Evolutionary conservation across 345 rosid species (phyloP), one percentile per base, ranked within the genome.

Genomic region (Raphanus sativus): DNA sequence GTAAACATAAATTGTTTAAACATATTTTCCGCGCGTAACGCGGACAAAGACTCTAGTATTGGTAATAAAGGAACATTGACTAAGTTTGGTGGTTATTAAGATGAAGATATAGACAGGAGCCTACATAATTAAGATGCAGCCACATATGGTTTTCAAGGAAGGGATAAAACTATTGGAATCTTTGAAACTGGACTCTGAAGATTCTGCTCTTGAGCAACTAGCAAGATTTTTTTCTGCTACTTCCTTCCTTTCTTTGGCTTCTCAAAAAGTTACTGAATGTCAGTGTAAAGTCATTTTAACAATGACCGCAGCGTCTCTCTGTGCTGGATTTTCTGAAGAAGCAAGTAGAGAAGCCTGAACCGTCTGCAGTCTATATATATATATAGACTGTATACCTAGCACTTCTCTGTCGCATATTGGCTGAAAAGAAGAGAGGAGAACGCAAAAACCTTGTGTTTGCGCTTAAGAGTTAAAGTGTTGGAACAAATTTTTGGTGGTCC

Each of bases 261-360:
- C 17, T 50, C 11, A 21, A 42, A 56, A 40, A 66, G 45, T 30
- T 6, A 5, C 40, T 11, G 6, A 42, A 16, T 33, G 4, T 54
- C 73, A 6, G 21, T 15, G 73, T n/a, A 67, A 45, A 25, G 3
- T 54, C 32, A 32, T 77, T 72, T 29, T 42, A 15, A 54, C 45
- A 11, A 17, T 76, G 80, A 15, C 25, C 0, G 11, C 96, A 91
- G 97, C 88, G 92, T 7, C 83, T 71, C 67, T 89, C 96, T 0
- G 96, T 91, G 65, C 81, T 91, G 78, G 96, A 86, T 66, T 91
- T 94, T 74, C 89, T 94, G 26, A 86, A 88, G 61, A 83, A 75
- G 81, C 98, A 91, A 84, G 78, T 90, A 59, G 69, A 82, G 12
- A 91, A 85, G 78, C 84, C 87, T 74, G 79, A 82, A 63, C 71